Evolutionary conservation across 1,139 yeast genomes (phyloP).

Genomic region (Protomyces pachydermus): DNA sequence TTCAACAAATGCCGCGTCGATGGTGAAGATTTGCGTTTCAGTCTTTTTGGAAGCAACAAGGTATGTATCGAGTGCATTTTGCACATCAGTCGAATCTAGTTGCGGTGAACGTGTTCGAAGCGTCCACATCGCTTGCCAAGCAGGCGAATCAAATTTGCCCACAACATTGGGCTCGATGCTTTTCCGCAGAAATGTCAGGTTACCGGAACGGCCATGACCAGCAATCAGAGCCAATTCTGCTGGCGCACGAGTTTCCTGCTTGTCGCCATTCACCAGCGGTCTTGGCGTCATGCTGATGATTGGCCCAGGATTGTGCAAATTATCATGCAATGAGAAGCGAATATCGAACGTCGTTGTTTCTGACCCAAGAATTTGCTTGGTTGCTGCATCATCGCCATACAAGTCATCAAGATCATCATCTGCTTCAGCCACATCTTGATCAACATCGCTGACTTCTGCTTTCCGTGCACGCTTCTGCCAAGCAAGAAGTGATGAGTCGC

Average conservation of each 20-base stretch:
- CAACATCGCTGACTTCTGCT: conserved; percentile 26
- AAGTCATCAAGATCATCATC: conserved; percentile 41
- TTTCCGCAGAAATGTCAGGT: conserved; percentile 60
- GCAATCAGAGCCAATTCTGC: conserved; percentile 63
- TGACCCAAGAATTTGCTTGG: conserved; percentile 17
- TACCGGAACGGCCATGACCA: conserved; percentile 57
- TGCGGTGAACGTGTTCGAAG: conserved; percentile 30
- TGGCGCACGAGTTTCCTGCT: conserved; percentile 3
- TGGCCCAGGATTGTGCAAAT: conserved; percentile 67
- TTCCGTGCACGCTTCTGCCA: conserved; percentile 36
- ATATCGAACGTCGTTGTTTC: conserved; percentile 29
- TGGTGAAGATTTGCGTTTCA: conserved; percentile 69
- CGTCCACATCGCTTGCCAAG: conserved; percentile 39
- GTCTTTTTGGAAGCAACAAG: conserved; percentile 56
- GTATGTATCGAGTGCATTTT: conserved; percentile 47
- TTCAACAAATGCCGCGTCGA: conserved; percentile 62
- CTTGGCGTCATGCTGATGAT: conserved; percentile 54
- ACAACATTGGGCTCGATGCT: conserved; percentile 71
- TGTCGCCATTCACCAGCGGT: background rate
- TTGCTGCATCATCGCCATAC: conserved; percentile 26
- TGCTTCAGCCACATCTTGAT: conserved; percentile 37
- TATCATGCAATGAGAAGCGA: conserved; percentile 45
- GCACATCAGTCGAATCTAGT: conserved; percentile 32
- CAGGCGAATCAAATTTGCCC: conserved; percentile 64
- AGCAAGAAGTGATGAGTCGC: conserved; percentile 44